Evolutionary conservation across 78 protist species (phyloP), one percentile per base, ranked within the genome.

Genomic region (Protostelium mycophagum): DNA sequence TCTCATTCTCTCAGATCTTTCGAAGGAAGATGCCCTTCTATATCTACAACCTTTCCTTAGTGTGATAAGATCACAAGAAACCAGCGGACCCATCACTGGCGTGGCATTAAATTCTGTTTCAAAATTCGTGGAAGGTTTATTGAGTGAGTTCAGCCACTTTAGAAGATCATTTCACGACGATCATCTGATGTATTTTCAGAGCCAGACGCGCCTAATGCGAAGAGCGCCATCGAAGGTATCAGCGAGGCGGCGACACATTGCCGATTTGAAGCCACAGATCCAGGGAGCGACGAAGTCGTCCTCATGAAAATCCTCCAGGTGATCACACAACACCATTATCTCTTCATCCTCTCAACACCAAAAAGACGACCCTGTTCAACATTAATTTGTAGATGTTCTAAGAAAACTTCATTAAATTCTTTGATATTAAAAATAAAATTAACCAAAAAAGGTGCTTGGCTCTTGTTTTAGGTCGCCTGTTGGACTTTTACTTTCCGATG

Each of bases 81-180:
- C 98, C 0, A 90, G 96, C 23, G 99, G 98, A 25, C 97, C 98
- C 36, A 96, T 96, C 51, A 96, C 99, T 5, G 97, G 97, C 28
- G 96, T 94, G 1, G 98, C 99, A 0, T 94, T 97, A 28, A 86
- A 94, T 0, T 93, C 97, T 34, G 90, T 97, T 25, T 38, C 91
- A 89, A 95, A 96, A 84, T 95, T 97, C 87, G 84, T 97, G 37
- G 36, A 34, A 63, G 63, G 88, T 31, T 90, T 93, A 83, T 89
- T 93, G 1, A 63, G 94, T 91, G 87, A 1, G 90, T 83, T 9
- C 25, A 35, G 63, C 1, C 84, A 10, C 10, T 85, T 25, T n/a
- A 1, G 28, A 1, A 28, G 36, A 1, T n/a, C 29, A 31, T 5
- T 88, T 16, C 10, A 63, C 36, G 83, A 88, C 36, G 16, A 0